phyloP scores from a whole-genome alignment of 2,329 filamentous ascomycete genomes.

The Fusarium subglutinans region DNA sequence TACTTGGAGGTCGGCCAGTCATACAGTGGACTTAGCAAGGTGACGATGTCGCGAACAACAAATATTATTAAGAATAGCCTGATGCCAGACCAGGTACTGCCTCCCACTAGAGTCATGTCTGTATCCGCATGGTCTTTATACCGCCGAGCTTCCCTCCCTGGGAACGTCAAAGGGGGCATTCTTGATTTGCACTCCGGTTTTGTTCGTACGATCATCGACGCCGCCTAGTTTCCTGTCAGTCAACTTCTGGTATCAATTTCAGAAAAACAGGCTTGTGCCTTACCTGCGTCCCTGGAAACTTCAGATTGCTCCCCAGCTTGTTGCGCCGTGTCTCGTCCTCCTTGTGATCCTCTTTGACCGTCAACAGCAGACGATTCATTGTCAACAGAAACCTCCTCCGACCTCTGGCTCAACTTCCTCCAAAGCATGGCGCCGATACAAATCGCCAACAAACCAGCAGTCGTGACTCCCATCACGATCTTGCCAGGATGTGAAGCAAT shows the following conservation, averaged over 20 bases:
- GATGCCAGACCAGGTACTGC: too few relatives aligned
- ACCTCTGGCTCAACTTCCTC: background rate
- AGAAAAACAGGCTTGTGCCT: background rate
- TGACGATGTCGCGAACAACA: rapidly evolving
- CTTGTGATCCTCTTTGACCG: background rate
- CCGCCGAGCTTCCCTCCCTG: background rate
- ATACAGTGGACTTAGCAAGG: background rate
- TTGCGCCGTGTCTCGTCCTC: rapidly evolving
- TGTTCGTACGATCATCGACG: background rate
- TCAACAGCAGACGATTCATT: background rate
- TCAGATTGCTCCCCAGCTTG: background rate
- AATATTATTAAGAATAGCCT: background rate
- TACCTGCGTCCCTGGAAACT: background rate
- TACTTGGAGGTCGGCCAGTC: rapidly evolving
- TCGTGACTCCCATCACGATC: background rate
- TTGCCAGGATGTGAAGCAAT: background rate
- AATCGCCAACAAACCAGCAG: background rate
- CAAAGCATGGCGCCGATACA: background rate
- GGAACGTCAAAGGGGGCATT: background rate
- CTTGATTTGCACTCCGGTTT: background rate
- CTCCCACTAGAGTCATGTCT: too few relatives aligned
- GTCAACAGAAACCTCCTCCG: background rate
- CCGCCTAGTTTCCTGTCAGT: background rate
- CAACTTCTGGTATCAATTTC: rapidly evolving
- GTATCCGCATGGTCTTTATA: rapidly evolving